Conservation (phyloP, 1,139 yeast species). For the Kurtzmaniella quercitrusa region DNA sequence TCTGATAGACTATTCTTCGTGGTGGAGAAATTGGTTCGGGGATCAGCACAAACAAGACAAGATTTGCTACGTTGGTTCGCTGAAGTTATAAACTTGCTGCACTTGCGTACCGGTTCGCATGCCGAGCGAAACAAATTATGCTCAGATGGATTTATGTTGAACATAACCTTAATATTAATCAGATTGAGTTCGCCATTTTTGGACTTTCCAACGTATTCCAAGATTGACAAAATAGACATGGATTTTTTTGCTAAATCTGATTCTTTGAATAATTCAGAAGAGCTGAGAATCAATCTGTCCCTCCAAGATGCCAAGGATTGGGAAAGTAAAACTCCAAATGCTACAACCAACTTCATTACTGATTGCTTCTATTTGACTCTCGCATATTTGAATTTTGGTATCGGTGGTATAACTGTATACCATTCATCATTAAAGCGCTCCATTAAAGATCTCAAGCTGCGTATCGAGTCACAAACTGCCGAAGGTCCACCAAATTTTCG, state of each 20-base stretch:
- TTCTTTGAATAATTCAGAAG: constrained; percentile 66
- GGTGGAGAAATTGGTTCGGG: constrained; percentile 72
- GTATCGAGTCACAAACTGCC: constrained; percentile 41
- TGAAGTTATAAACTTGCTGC: constrained; percentile 70
- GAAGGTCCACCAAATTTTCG: constrained; percentile 29
- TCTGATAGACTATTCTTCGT: constrained; percentile 63
- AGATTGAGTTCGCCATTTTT: constrained; percentile 81
- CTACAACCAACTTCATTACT: constrained; percentile 69
- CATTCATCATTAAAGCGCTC: constrained; percentile 52
- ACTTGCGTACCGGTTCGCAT: constrained; percentile 83
- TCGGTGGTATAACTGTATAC: constrained; percentile 69
- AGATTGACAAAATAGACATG: constrained; percentile 73
- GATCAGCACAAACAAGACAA: constrained; percentile 60
- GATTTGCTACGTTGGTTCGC: constrained; percentile 67
- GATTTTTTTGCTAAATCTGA: constrained; percentile 52
- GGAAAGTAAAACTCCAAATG: constrained; percentile 15
- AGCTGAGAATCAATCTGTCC: constrained; percentile 79
- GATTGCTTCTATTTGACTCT: constrained; percentile 81
- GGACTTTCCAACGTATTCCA: constrained; percentile 54
- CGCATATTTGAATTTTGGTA: constrained; percentile 82
- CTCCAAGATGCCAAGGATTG: constrained; percentile 53
- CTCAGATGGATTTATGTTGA: constrained; percentile 79
- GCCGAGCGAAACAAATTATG: constrained; percentile 66
- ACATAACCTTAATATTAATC: constrained; percentile 63
- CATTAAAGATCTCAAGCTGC: constrained; percentile 49